Evolutionary conservation across 2,329 filamentous ascomycete genomes (phyloP), one percentile per base, ranked within the genome.

Genomic region (Pseudopithomyces maydicus): DNA sequence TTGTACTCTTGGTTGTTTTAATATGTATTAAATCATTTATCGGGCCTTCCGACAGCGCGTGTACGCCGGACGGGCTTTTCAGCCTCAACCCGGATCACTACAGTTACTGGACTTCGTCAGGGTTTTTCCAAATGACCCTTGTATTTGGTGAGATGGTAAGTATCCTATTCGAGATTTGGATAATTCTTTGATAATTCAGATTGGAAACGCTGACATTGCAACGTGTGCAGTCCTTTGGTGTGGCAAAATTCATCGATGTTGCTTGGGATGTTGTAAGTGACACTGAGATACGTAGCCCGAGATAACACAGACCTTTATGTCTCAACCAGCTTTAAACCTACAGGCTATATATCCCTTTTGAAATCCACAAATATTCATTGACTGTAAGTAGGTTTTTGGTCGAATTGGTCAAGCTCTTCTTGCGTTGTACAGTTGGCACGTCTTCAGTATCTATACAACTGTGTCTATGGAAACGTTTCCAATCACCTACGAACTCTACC

Each of bases 91-190:
- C 39, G n/a, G 3, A 23, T 22, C 29, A 22, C 29, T 54, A 48
- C 35, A 44, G 39, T 17, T 60, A 55, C 11, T 64, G 65, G 57
- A 50, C 20, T 2, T 2, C 14, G 2, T 61, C 60, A 0, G 57
- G 61, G 0, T 63, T 69, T 20, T 71, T 70, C 7, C 54, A 69
- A 15, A 66, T 71, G n/a, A 67, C 57, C 0, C 5, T 71, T 1
- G 63, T 41, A 3, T 56, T 44, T 23, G 63, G 66, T 0, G 19
- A 43, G 0, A 44, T 70, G 33, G 14, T 38, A 11, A 38, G 35
- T 38, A 17, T 15, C n/a, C 3, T 4, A 17, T 3, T 14, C 3
- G 11, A 5, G 14, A 17, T 38, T 11, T 38, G 35, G n/a, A n/a
- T n/a, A n/a, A n/a, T n/a, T n/a, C n/a, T n/a, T n/a, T n/a, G n/a